Base-by-base conservation (phyloP, 1,139 yeast genomes). In the Suhomyces choctaworum region DNA sequence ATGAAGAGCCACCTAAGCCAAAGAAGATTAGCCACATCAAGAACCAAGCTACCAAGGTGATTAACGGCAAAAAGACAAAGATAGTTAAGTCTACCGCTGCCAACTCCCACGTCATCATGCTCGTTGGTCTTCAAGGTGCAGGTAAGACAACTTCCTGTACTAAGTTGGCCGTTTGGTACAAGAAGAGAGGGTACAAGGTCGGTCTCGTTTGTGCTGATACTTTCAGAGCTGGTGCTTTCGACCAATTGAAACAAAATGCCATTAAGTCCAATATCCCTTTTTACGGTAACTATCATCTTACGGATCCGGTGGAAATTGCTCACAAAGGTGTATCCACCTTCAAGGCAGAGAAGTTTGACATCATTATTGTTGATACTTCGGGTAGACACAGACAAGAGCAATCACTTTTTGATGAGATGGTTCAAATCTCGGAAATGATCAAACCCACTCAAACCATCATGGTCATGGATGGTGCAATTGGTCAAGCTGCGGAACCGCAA, bases 191-290 rank as follows among this genome's bases (percentile, higher is more conserved):
- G 1, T 88, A 82, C 64, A 89, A 88, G 57, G 96, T 89, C 29
- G 98, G 98, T 34, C 70, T 92, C 53, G 97, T 92, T 19, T 94
- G 98, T 78, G 98, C 98, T 3, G 98, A 92, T 71, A 92, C 98
- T 25, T 92, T 92, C 71, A 81, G 98, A 73, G 98, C 98, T 22
- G 98, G 98, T 73, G 98, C 98, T 2, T 92, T 92, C 69, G 98
- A 92, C 64, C 98, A 92, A 70, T 76, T 92, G 63, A 92, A 92
- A 58, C 98, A 92, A 64, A 92, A 92, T 61, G 97, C 98, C 17
- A 88, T 92, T 35, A 88, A 89, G 66, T 95, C 98, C 0, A 79
- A 85, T 49, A 88, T 92, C 38, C 97, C 98, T 26, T 92, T 80
- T 62, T 92, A 81, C 60, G 98, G 98, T 51, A 86, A 96, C 4